These are phyloP conservation scores for Bruguiera gymnorhiza DNA, from an alignment of 345 rosid species.

Conservation along the genomic window DNA sequence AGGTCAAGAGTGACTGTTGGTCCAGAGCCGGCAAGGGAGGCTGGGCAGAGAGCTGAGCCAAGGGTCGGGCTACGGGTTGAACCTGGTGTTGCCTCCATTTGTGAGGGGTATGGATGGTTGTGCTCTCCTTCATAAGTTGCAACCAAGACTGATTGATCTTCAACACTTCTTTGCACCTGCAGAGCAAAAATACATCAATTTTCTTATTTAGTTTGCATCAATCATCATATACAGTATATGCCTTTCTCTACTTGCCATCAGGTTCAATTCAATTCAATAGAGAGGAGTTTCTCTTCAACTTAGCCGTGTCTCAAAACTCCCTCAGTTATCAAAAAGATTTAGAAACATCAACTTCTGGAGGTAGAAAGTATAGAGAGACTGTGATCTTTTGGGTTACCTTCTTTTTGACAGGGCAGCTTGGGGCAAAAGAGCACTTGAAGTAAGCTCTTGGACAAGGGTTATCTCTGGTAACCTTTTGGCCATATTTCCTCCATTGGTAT, in stretches of 20 bases:
- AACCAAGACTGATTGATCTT: constrained; percentile 78
- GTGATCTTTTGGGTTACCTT: constrained; percentile 43
- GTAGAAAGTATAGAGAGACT: neutral
- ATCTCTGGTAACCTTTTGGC: constrained; percentile 98
- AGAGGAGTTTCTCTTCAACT: neutral
- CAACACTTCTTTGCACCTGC: constrained; percentile 91
- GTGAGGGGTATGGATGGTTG: constrained; percentile 78
- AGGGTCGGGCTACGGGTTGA: constrained; percentile 36
- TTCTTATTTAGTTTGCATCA: too few relatives aligned
- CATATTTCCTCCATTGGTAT: constrained; percentile 98
- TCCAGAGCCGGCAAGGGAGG: constrained; percentile 39
- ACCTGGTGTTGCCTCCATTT: constrained; percentile 50
- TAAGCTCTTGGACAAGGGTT: constrained; percentile 98
- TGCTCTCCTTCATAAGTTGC: constrained; percentile 99
- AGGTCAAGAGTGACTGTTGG: constrained; percentile 50
- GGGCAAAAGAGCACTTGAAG: constrained; percentile 96
- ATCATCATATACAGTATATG: too few relatives aligned
- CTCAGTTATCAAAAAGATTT: too few relatives aligned
- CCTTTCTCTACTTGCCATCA: too few relatives aligned
- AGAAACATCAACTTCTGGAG: neutral
- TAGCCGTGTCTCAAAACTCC: neutral
- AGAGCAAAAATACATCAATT: constrained; percentile 6
- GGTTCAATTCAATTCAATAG: too few relatives aligned
- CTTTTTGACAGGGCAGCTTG: constrained; percentile 92
- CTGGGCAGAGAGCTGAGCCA: constrained; percentile 44